phyloP scores from a whole-genome alignment of 2,329 filamentous ascomycete genomes.

The Gyromitra esculenta region DNA sequence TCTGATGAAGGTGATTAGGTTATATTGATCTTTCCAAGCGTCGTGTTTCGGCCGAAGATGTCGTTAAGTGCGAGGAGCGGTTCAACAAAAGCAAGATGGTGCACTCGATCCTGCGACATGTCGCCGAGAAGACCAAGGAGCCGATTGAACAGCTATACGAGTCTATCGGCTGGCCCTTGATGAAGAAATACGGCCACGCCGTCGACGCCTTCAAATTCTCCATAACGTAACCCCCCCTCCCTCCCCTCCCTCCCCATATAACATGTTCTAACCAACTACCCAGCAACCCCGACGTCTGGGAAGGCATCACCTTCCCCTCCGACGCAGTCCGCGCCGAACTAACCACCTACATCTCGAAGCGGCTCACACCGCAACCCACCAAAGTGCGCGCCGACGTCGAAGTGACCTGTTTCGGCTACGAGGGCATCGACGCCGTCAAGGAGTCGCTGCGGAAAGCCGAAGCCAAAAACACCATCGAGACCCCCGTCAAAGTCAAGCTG shows the following conservation, averaged over 20 bases:
- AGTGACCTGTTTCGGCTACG: constrained; percentile 93
- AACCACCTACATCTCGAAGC: constrained; percentile 94
- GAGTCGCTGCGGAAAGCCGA: constrained; percentile 88
- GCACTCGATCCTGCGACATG: constrained; percentile 98
- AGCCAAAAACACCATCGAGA: constrained; percentile 88
- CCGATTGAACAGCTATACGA: constrained; percentile 97
- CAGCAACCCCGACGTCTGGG: constrained; percentile 95
- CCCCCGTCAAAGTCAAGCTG: constrained; percentile 96
- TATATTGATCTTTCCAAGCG: constrained; percentile 99
- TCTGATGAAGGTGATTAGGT: constrained; percentile 63
- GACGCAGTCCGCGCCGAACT: constrained; percentile 87
- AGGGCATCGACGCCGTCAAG: constrained; percentile 98
- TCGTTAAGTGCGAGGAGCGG: constrained; percentile 96
- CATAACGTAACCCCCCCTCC: constrained; percentile 76
- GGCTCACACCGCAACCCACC: constrained; percentile 95
- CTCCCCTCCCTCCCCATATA: background rate
- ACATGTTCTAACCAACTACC: background rate
- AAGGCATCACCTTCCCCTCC: constrained; percentile 87
- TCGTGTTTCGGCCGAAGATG: constrained; percentile 95
- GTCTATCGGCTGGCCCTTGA: constrained; percentile 93
- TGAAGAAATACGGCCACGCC: constrained; percentile 96
- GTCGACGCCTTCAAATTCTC: constrained; percentile 99
- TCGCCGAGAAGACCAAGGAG: constrained; percentile 93
- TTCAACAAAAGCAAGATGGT: constrained; percentile 99
- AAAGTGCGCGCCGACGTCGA: constrained; percentile 98